Evolutionary conservation across 345 rosid species (phyloP), one percentile per base, ranked within the genome.

Genomic region (Sisymbrium altissimum): DNA sequence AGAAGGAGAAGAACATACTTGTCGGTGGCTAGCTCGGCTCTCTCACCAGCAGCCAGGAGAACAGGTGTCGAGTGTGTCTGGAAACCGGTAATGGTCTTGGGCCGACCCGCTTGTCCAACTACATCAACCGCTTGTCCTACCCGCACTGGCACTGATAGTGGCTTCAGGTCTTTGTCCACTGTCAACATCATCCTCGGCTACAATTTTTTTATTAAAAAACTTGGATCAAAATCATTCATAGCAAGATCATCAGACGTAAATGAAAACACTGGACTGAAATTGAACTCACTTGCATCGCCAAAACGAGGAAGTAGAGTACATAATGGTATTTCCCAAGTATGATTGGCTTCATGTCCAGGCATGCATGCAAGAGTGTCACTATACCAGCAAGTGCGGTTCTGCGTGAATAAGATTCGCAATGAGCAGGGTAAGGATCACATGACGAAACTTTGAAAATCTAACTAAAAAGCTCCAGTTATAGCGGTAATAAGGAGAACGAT

Each of bases 41-140:
- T 85, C 71, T 95, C 98, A 7, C 99, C 96, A 19, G 96, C 97
- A 59, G 99, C 97, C 13, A 95, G 79, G 75, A 95, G 98, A 69
- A 95, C 96, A 1, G 97, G 99, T 27, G 99, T 88, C 0, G 92
- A 85, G 77, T 92, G 96, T 19, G 99, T 92, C 83, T 95, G 98
- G 86, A 95, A 95, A 64, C 98, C 97, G 0, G 98, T 95, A 12
- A 95, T 92, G 25, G 99, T 87, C 83, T 85, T 95, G 38, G 99
- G 99, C 25, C 94, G 88, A 58, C 99, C 99, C 29, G 98, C 97
- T 80, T 90, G 97, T 14, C 97, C 98, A 13, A 95, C 99, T 57
- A 95, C 97, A 79, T 95, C 99, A 36, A 95, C 97, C 13, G 98
- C 99, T 70, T 95, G 91, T 41, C 99, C 99, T 39, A 95, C 99